Evolutionary conservation across 2,329 filamentous ascomycete species (phyloP), one percentile per base, ranked within the genome.

Genomic region (Orbilia javanica): DNA sequence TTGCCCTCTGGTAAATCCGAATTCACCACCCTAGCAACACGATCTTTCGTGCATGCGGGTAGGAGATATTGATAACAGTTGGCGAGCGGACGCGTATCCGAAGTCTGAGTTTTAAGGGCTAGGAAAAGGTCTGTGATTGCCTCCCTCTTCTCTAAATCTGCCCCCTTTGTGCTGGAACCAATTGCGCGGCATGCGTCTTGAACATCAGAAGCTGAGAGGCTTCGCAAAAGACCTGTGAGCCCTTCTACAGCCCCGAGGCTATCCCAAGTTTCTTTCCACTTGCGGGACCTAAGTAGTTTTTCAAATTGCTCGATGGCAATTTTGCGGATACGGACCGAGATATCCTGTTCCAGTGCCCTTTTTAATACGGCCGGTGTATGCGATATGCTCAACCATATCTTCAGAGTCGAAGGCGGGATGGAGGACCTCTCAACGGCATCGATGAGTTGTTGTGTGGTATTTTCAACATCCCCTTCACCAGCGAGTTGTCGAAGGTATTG

Each of bases 221-320:
- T 27, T 20, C 22, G 44, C 1, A 66, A 15, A 5, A 73, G 15
- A 3, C 6, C 5, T 3, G 60, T 27, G 6, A 73, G 13, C 5
- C 60, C 69, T 39, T 65, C 46, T 1, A 34, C 34, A 3, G 46
- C 69, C 5, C 60, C 69, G 0, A 73, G 25, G 8, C 31, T 48
- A 20, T 73, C 18, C 69, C 69, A 73, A 11, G 18, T 48, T n/a
- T 31, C 22, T 25, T n/a, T 68, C 65, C 65, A 68, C 25, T 68
- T 52, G 4, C 29, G 18, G 10, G 65, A 68, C 15, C 10, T 11
- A 13, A 68, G 65, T 6, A 31, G 8, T 68, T 57, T 68, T n/a
- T 46, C 20, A 46, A 68, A 48, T 18, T 34, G 50, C 6, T 52
- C 53, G 48, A 60, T 57, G 7, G 50, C 22, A 46, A 57, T 4